A percentile compares a stretch with the other conserved stretches of the same genome.
Conservation (phyloP, 805 yeast genomes). For the Komagataella ulmi region DNA sequence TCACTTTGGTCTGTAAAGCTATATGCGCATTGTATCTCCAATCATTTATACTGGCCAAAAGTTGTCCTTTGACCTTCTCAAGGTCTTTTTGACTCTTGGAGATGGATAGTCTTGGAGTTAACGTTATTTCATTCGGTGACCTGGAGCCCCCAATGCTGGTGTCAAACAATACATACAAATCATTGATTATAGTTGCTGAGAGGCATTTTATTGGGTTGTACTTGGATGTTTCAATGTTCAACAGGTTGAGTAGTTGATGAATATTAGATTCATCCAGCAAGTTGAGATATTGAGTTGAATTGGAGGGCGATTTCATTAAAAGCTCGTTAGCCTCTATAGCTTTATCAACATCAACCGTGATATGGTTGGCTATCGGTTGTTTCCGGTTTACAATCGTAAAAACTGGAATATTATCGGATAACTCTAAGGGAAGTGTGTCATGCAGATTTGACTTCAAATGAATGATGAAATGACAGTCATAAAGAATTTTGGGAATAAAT, state of each 20-base stretch:
- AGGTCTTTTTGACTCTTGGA: constrained; percentile 2
- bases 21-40: constrained; percentile 22
- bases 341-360: constrained; percentile 13
- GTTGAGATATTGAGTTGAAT: constrained; percentile 14
- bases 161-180: constrained; percentile 5
- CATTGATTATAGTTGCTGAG: constrained; percentile 12
- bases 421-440: neutral
- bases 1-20: constrained; percentile 18
- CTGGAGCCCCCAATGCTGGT: neutral
- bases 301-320: constrained; percentile 11
- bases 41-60: constrained; percentile 11
- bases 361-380: constrained; percentile 1
- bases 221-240: constrained; percentile 16
- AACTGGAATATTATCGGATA: neutral
- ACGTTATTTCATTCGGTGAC: neutral
- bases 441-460: neutral
- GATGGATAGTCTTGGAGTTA: neutral
- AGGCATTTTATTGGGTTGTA: constrained; percentile 13
- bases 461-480: neutral
- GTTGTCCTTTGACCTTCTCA: constrained; percentile 3
- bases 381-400: neutral
- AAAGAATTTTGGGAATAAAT: neutral
- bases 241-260: constrained; percentile 11
- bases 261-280: constrained; percentile 15
- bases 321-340: constrained; percentile 15